These are phyloP conservation scores for Seiridium unicorne DNA, from an alignment of 2,329 filamentous ascomycete species.

Conservation along the genomic window DNA sequence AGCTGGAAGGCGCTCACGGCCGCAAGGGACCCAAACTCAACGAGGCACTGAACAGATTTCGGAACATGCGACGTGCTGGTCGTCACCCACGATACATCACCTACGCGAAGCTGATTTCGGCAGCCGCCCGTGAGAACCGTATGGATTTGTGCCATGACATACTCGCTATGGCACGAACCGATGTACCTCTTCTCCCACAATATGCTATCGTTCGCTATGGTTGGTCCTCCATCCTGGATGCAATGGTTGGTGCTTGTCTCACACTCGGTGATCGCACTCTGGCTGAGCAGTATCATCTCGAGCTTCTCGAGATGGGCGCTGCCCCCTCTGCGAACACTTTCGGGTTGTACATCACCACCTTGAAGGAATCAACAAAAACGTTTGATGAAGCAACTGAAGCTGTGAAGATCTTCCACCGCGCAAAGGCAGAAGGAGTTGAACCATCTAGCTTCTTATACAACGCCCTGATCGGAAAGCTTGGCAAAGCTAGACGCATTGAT, in stretches of 20 bases:
- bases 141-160: slow-evolving; percentile 83
- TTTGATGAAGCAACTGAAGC: slow-evolving; percentile 97
- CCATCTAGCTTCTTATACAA: slow-evolving; percentile 98
- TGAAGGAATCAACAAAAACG: slow-evolving; percentile 95
- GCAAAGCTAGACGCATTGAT: slow-evolving; percentile 95
- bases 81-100: slow-evolving; percentile 94
- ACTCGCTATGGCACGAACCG: slow-evolving; percentile 81
- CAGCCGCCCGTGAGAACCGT: slow-evolving; percentile 82
- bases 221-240: slow-evolving; percentile 94
- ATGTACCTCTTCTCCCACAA: slow-evolving; percentile 81
- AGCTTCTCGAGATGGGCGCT: slow-evolving; percentile 85
- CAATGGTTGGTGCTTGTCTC: slow-evolving; percentile 92
- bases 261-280: slow-evolving; percentile 76
- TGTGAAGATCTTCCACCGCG: slow-evolving; percentile 94
- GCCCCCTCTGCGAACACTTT: slow-evolving; percentile 97
- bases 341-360: slow-evolving; percentile 96
- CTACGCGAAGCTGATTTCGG: slow-evolving; percentile 91
- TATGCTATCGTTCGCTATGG: slow-evolving; percentile 89
- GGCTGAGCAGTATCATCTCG: slow-evolving; percentile 85
- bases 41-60: slow-evolving; percentile 80
- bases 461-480: slow-evolving; percentile 94
- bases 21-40: slow-evolving; percentile 72
- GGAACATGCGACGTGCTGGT: slow-evolving; percentile 89
- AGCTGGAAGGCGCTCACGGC: slow-evolving; percentile 78
- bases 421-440: slow-evolving; percentile 90